These are phyloP conservation scores for Quercus ilex DNA, from an alignment of 306 rosid species.

Conservation along the genomic window DNA sequence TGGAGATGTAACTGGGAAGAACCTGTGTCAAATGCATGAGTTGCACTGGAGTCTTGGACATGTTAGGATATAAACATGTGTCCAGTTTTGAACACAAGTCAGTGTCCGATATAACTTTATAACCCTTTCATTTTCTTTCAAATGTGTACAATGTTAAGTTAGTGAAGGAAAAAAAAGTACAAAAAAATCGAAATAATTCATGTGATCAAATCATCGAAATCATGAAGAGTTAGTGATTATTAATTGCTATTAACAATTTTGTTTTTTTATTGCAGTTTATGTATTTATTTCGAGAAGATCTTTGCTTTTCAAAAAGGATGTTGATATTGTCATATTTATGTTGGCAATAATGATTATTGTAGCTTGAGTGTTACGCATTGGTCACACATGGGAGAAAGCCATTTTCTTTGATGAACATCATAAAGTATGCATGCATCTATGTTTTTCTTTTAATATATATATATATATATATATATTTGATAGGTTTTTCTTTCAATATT, in stretches of 20 bases:
- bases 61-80: too few relatives aligned
- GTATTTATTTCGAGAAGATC: conserved; percentile 16
- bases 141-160: too few relatives aligned
- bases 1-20: too few relatives aligned
- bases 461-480: too few relatives aligned
- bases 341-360: background rate
- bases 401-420: background rate
- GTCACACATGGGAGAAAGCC: background rate
- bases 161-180: too few relatives aligned
- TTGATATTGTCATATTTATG: background rate
- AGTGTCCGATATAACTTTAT: too few relatives aligned
- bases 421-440: background rate
- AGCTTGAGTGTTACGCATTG: background rate
- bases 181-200: too few relatives aligned
- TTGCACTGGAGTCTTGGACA: too few relatives aligned
- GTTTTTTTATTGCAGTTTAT: conserved; percentile 17
- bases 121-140: too few relatives aligned
- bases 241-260: conserved; percentile 8
- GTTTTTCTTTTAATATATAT: background rate
- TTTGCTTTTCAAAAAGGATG: conserved; percentile 18
- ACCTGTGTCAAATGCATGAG: fast-evolving
- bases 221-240: background rate
- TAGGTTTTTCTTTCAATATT: background rate
- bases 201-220: too few relatives aligned
- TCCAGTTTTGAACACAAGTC: too few relatives aligned